Evolutionary conservation across 2,329 filamentous ascomycete species (phyloP), one percentile per base, ranked within the genome.

Genomic region (Colletotrichum limetticola): DNA sequence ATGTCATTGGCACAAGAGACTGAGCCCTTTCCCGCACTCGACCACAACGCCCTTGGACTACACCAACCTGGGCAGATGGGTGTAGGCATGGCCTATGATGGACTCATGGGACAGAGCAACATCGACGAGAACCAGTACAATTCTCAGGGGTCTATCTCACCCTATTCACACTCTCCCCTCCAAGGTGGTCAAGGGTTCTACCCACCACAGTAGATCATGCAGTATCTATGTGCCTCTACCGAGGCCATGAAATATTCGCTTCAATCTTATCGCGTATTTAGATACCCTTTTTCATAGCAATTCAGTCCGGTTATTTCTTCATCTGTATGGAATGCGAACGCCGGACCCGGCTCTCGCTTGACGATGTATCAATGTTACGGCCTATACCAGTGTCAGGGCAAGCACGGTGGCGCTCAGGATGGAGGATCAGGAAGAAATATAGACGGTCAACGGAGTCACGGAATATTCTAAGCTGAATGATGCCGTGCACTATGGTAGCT

Each of bases 161-260:
- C 85, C 0, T 87, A 82, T 72, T 76, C 78, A 2, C 83, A 81
- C 56, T 86, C 85, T 11, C 85, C 85, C 5, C 80, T 84, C 56
- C 82, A 79, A 69, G 79, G 78, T 14, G 81, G 82, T 53, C 78
- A 76, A 1, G 77, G 78, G 22, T 85, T 84, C 75, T 85, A 84
- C 70, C 76, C 76, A 22, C 72, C 76, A 49, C 62, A 66, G 66
- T 68, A 62, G 71, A 30, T 19, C n/a, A 28, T 42, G 19, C 64
- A 28, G 30, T 14, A 19, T 62, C 5, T 60, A 42, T 52, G n/a
- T 57, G 52, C 7, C 46, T 64, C 8, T 37, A n/a, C 19, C 14
- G 35, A 24, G 32, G n/a, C 53, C 53, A 22, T 12, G 32, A n/a
- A 26, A 35, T 53, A 16, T 30, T 53, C 57, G n/a, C 49, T 74